Evolutionary conservation across 208 protist genomes (phyloP).

Genomic region (Leishmania guyanensis): DNA sequence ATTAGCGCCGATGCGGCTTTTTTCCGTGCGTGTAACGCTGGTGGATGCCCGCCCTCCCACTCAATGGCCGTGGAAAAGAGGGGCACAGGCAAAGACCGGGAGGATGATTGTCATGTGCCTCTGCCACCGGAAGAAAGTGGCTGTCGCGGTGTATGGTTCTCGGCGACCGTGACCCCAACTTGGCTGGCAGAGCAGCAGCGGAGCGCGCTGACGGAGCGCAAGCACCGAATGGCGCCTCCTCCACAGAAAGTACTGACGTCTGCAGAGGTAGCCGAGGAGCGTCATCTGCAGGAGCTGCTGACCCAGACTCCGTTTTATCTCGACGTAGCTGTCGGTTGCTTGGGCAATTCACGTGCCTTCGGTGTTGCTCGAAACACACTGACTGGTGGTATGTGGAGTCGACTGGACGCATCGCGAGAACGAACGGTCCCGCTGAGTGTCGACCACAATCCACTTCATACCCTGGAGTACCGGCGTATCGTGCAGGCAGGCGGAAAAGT

Average conservation of each 20-base stretch:
- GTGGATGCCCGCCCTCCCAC: neutral
- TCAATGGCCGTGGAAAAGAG: neutral
- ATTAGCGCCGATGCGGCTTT: constrained; percentile 66
- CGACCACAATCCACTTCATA: constrained; percentile 67
- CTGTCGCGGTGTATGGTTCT: constrained; percentile 80
- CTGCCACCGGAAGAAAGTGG: constrained; percentile 39
- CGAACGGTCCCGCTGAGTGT: constrained; percentile 64
- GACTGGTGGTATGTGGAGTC: constrained; percentile 39
- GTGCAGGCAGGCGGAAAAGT: constrained; percentile 64
- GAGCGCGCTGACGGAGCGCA: constrained; percentile 13
- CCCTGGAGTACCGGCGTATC: constrained; percentile 68
- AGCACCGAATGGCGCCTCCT: constrained; percentile 29
- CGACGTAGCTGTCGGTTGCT: constrained; percentile 64
- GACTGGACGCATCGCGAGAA: constrained; percentile 57
- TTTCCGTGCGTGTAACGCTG: constrained; percentile 43
- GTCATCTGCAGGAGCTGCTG: constrained; percentile 9
- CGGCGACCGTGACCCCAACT: constrained; percentile 53
- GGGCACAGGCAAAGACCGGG: neutral
- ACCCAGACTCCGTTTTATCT: constrained; percentile 42
- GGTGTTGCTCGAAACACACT: constrained; percentile 65
- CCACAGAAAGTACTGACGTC: constrained; percentile 33
- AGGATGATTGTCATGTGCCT: neutral
- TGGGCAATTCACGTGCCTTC: constrained; percentile 76
- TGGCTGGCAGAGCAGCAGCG: constrained; percentile 38
- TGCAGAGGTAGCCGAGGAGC: constrained; percentile 26